Base-by-base conservation (phyloP, 805 yeast species). In the Sugiyamaella smithiae region DNA sequence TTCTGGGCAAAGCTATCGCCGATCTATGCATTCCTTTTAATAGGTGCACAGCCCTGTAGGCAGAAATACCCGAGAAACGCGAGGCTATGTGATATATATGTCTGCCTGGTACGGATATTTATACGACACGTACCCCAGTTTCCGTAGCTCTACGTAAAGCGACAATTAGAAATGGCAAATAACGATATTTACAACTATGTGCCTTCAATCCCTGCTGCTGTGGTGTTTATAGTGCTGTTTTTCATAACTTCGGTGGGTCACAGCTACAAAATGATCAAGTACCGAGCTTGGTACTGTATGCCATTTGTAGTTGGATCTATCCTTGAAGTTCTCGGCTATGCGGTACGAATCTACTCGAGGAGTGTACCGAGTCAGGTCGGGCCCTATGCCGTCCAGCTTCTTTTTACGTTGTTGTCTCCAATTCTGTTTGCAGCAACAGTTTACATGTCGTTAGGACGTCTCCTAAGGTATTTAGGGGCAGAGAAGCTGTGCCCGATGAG, bases 341-440 rank as follows among this genome's bases (percentile, higher is more conserved):
- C 75, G 6, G 85, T 81, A 3, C 68, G 96, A 47, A 57, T 78
- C 48, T 71, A 82, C 2, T 72, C 75, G 16, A 55, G 63, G 38
- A 59, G 75, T 52, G 49, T 57, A 19, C 61, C 64, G 1, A 36
- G 53, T 5, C 59, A 67, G 26, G 57, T 67, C 31, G 63, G 74
- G 43, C 67, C 72, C 19, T 88, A 73, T 60, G 62, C 85, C 29
- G 64, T 82, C 57, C 95, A 88, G 64, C 75, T 83, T 50, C 75
- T 82, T 43, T 73, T 82, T 58, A 67, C 87, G 45, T 85, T 91
- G 0, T 66, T 88, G 43, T 90, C 88, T 0, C 96, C 96, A 0
- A 87, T 86, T 20, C 83, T 88, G 62, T 72, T 85, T 38, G 84
- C 86, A 84, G 96, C 87, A 1, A 95, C 91, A 1, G 71, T 88